Percentiles rank a stretch among this genome's conserved stretches.
Conservation (phyloP, 331 rosid genomes). For the Quercus phellos region DNA sequence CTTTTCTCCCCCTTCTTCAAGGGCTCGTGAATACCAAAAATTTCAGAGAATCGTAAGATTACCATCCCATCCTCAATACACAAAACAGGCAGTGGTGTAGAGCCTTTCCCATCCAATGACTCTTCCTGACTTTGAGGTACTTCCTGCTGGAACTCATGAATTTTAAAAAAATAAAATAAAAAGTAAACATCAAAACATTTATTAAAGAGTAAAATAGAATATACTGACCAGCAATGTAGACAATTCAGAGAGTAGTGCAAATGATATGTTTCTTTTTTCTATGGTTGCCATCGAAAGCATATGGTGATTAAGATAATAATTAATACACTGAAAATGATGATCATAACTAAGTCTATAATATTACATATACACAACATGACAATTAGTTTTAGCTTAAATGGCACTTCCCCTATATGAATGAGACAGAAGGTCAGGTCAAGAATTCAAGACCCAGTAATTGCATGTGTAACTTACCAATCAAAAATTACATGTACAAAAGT, state of each 20-base stretch:
- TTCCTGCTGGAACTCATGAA: slow-evolving; percentile 45
- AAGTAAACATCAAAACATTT: slow-evolving; percentile 15
- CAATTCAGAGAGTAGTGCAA: background rate
- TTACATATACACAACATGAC: no score
- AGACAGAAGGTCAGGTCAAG: no score
- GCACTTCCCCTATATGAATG: no score
- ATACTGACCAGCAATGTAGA: background rate
- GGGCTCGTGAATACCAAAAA: slow-evolving; percentile 78
- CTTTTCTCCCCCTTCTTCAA: slow-evolving; percentile 75
- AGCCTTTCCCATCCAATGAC: slow-evolving; percentile 21
- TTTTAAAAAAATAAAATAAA: slow-evolving; percentile 9
- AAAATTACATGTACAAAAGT: background rate
- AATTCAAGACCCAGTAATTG: no score
- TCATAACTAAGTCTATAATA: no score
- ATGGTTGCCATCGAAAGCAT: no score
- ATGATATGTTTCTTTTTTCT: background rate
- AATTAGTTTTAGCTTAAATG: no score
- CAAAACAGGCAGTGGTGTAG: slow-evolving; percentile 71
- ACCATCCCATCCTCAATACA: slow-evolving; percentile 79
- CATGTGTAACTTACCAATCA: no score
- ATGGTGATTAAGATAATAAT: no score
- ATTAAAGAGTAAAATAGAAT: slow-evolving; percentile 27
- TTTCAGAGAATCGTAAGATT: slow-evolving; percentile 85
- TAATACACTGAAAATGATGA: no score
- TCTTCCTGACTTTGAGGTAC: slow-evolving; percentile 47